Evolutionary conservation across 495 filamentous ascomycete genomes (phyloP).

Genomic region (Aspergillus funiculosus): DNA sequence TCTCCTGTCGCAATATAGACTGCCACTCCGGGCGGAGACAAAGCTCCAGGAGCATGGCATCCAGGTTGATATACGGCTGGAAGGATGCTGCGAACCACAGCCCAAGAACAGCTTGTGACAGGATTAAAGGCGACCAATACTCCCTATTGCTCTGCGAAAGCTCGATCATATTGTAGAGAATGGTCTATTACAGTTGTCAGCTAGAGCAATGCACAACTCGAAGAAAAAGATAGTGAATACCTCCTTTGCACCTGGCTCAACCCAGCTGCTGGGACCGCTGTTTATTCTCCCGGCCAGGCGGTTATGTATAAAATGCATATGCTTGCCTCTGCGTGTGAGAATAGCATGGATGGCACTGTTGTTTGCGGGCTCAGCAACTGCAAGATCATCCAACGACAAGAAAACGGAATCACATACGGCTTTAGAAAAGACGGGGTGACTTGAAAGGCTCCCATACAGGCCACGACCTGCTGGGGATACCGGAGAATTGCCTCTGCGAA

Average conservation of each 20-base stretch:
- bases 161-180: no score
- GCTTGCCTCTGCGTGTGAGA: background rate
- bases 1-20: conserved; percentile 11
- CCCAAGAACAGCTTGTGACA: conserved; percentile 12
- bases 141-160: background rate
- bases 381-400: no score
- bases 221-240: no score
- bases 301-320: conserved; percentile 7
- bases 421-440: conserved; percentile 1
- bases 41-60: conserved; percentile 1
- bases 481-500: conserved; percentile 5
- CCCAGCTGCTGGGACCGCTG: no score
- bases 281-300: background rate
- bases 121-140: conserved; percentile 11
- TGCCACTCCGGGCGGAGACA: conserved; percentile 16
- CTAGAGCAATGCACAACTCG: no score
- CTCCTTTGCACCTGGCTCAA: no score
- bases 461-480: conserved; percentile 7
- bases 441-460: conserved; percentile 11
- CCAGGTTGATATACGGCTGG: conserved; percentile 16
- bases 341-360: conserved; percentile 1
- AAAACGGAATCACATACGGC: conserved; percentile 9
- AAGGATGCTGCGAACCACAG: conserved; percentile 18
- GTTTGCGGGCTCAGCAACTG: background rate
- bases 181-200: no score